Evolutionary conservation across 495 filamentous ascomycete genomes (phyloP).

Genomic region (Staphylotrichum tortipilum): DNA sequence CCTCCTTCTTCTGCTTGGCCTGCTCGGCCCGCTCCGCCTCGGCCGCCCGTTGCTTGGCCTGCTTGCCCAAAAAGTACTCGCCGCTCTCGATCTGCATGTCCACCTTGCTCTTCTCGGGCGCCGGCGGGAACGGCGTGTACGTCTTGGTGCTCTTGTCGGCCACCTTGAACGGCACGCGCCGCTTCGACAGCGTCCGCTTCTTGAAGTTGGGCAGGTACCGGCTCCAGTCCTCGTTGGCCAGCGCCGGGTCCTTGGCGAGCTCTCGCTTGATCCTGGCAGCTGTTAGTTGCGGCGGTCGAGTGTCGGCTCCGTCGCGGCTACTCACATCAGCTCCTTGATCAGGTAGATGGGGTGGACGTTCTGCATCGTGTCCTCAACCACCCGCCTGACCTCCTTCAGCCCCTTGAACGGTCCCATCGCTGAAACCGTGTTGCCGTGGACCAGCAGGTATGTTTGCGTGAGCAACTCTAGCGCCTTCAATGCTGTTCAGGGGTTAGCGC

Average conservation of each 20-base stretch:
- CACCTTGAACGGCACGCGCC: constrained; percentile 73
- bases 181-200: constrained; percentile 82
- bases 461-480: constrained; percentile 94
- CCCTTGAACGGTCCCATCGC: constrained; percentile 89
- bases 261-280: constrained; percentile 75
- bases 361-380: constrained; percentile 92
- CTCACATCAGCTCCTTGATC: constrained; percentile 86
- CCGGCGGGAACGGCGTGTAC: constrained; percentile 75
- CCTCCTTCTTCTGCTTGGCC: constrained; percentile 73
- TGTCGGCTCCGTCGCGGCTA: neutral
- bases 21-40: constrained; percentile 72
- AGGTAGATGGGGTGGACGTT: constrained; percentile 66
- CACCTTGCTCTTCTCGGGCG: constrained; percentile 73
- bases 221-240: constrained; percentile 85
- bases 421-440: constrained; percentile 93
- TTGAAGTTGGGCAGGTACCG: constrained; percentile 97
- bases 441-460: constrained; percentile 85
- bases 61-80: constrained; percentile 90
- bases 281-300: constrained; percentile 7
- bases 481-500: constrained; percentile 13
- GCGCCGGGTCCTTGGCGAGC: constrained; percentile 85
- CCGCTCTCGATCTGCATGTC: constrained; percentile 97
- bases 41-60: constrained; percentile 75
- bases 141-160: constrained; percentile 88
- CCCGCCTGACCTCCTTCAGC: constrained; percentile 81